phyloP scores from a whole-genome alignment of 108 stramenopile species.

The Cylindrotheca fusiformis region DNA sequence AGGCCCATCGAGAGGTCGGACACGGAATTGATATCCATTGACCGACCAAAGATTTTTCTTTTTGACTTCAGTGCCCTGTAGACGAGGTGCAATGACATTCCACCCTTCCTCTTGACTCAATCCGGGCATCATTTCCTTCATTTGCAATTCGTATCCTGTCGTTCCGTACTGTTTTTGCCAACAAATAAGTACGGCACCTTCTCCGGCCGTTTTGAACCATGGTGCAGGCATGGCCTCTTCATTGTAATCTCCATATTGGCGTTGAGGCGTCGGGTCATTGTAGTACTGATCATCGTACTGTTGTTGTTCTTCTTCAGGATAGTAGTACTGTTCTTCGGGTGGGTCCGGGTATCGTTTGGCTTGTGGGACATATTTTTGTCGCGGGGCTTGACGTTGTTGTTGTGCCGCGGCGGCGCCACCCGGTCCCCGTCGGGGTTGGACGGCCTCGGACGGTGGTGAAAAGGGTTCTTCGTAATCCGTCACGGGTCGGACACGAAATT shows the following conservation, averaged over 20 bases:
- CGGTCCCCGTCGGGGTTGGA: background rate
- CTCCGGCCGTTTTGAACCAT: slow-evolving; percentile 38
- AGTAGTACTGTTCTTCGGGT: background rate
- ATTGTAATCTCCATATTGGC: background rate
- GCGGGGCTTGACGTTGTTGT: background rate
- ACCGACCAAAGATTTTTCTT: slow-evolving; percentile 71
- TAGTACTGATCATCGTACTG: background rate
- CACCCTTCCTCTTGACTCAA: slow-evolving; percentile 28
- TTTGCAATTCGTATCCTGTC: slow-evolving; percentile 66
- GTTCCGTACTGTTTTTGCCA: slow-evolving; percentile 35
- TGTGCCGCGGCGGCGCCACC: background rate
- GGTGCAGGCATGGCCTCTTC: slow-evolving; percentile 37
- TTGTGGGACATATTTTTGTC: background rate
- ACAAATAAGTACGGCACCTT: slow-evolving; percentile 51
- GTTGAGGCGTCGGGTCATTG: background rate
- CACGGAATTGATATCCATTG: slow-evolving; percentile 74
- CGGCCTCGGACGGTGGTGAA: slow-evolving; percentile 45
- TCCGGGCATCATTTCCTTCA: slow-evolving; percentile 63
- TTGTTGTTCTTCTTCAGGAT: background rate
- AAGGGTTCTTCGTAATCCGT: slow-evolving; percentile 38
- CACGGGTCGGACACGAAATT: slow-evolving; percentile 62
- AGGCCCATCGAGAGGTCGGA: slow-evolving; percentile 37
- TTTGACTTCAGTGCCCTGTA: slow-evolving; percentile 57
- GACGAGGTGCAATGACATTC: slow-evolving; percentile 56
- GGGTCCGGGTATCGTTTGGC: background rate